Conservation (phyloP, 805 yeast species). For the Kuraishia ogatae region DNA sequence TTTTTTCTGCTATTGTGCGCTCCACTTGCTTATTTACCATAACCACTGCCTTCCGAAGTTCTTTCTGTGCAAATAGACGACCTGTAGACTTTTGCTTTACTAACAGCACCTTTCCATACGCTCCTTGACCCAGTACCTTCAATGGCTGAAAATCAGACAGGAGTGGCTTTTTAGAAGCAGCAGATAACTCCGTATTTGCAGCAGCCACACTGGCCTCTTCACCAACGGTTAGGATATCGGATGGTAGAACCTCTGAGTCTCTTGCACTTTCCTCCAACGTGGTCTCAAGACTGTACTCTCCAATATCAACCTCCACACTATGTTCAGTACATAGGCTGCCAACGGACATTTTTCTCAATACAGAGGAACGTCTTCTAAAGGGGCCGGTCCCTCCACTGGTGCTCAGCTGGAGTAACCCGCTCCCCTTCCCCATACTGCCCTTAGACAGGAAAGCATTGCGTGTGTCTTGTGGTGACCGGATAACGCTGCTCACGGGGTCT, state of each 20-base stretch:
- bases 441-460: background rate
- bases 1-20: conserved; percentile 73
- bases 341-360: conserved; percentile 5
- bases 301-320: conserved; percentile 31
- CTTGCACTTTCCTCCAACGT: background rate
- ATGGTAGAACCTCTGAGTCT: background rate
- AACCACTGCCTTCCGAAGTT: conserved; percentile 72
- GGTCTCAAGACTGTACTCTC: background rate
- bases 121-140: conserved; percentile 77
- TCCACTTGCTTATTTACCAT: conserved; percentile 55
- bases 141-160: conserved; percentile 60
- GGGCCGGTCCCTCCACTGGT: background rate
- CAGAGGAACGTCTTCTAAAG: conserved; percentile 1
- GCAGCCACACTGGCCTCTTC: background rate
- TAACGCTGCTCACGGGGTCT: background rate
- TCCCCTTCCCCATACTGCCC: background rate
- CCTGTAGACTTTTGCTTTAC: conserved; percentile 61
- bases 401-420: background rate
- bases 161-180: conserved; percentile 5
- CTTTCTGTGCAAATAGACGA: conserved; percentile 77
- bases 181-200: background rate
- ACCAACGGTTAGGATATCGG: no score
- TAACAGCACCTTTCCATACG: conserved; percentile 78
- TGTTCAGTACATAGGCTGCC: conserved; percentile 55
- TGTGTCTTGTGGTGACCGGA: background rate